A percentile compares a stretch with the other conserved stretches of the same genome.
phyloP scores from a whole-genome alignment of 192 early-diverging fungal genomes.

The Backusella macrospora region DNA sequence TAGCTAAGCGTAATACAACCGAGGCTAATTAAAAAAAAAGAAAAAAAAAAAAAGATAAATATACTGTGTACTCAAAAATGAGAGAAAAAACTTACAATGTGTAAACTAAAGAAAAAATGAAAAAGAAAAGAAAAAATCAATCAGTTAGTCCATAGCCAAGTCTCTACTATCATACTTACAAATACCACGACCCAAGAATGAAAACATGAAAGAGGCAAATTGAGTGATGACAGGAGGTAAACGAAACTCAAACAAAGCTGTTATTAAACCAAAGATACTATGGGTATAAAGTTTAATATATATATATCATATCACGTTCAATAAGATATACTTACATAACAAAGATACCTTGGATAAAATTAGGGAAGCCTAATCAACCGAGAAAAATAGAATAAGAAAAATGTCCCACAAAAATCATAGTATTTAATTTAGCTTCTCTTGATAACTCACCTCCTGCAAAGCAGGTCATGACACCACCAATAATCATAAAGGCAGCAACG shows the following conservation, averaged over 20 bases:
- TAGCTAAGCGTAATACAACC: conserved; percentile 36
- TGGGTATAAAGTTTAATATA: neutral
- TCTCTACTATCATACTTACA: conserved; percentile 24
- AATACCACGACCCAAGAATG: conserved; percentile 34
- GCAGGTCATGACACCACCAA: conserved; percentile 38
- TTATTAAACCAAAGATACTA: conserved; percentile 32
- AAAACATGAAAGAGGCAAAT: conserved; percentile 38
- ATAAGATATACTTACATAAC: conserved; percentile 21
- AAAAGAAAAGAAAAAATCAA: neutral
- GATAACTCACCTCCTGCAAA: conserved; percentile 33
- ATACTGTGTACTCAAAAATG: neutral
- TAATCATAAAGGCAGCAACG: conserved; percentile 38
- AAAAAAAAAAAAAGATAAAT: too few species aligned
- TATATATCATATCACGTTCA: neutral
- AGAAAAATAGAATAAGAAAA: too few species aligned
- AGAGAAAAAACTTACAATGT: conserved; percentile 29
- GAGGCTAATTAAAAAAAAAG: conserved; percentile 15
- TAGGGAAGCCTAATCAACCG: conserved; percentile 33
- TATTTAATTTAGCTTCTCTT: neutral
- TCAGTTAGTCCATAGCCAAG: neutral
- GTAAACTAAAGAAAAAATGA: conserved; percentile 23
- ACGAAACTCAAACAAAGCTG: conserved; percentile 29
- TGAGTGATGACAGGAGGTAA: conserved; percentile 20
- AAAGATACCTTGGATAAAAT: conserved; percentile 38
- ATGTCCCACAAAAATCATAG: too few species aligned